Evolutionary conservation across 306 rosid species (phyloP), one percentile per base, ranked within the genome.

Genomic region (Coriaria nepalensis): DNA sequence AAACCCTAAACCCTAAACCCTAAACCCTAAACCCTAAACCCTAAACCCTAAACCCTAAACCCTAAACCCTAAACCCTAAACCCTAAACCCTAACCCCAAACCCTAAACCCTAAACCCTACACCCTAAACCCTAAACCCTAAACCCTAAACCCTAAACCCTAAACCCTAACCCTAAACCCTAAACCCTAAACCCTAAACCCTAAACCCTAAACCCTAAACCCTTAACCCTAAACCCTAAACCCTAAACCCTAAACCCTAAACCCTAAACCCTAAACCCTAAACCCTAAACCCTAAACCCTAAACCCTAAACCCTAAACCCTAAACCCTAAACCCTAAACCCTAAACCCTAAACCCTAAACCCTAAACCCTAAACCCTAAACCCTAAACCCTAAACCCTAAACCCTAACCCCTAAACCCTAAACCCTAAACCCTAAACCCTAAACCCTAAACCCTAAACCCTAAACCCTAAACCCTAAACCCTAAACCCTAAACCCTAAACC

Each of bases 221-320:
- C 46, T 5, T 6, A 42, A 42, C 46, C 46, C 46, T 42, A 42
- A 42, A 42, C 46, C 46, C n/a, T 42, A 42, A 42, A 42, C 6
- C 46, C n/a, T n/a, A n/a, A n/a, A n/a, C n/a, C n/a, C n/a, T n/a
- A n/a, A n/a, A n/a, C n/a, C n/a, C n/a, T n/a, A n/a, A n/a, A n/a
- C n/a, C n/a, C n/a, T n/a, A n/a, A n/a, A 37, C 46, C 5, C 8
- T 6, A 42, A 8, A 5, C 46, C 12, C 4, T 2, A 45, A 6
- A 42, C 46, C 46, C 46, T 5, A 42, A 42, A 42, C 6, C 6
- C 46, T 10, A 6, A 5, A 42, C 6, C 46, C 33, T 10, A 42
- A 6, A 42, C 46, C 46, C 46, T 5, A 42, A 6, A 42, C 46
- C 46, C n/a, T 42, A 10, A 6, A 42, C 46, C 46, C 12, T 6